These are phyloP conservation scores for Fusarium decemcellulare DNA, from an alignment of 2,329 filamentous ascomycete species.

Conservation along the genomic window DNA sequence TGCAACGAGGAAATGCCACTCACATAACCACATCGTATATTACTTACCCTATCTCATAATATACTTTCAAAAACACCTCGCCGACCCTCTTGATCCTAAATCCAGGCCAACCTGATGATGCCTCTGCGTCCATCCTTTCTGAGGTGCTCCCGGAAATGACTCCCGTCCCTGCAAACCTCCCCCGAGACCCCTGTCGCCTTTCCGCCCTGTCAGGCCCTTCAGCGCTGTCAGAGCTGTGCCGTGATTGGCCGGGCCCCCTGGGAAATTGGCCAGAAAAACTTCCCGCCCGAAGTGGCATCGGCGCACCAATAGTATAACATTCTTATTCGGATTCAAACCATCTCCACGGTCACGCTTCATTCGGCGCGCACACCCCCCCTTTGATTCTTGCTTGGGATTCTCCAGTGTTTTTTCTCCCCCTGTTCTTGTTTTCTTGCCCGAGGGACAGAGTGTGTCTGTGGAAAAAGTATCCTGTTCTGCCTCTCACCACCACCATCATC, in stretches of 20 bases:
- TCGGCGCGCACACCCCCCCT: slow-evolving; percentile 24
- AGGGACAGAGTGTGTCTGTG: too few relatives aligned
- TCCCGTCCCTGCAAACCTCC: too few relatives aligned
- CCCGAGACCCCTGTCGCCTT: too few relatives aligned
- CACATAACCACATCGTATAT: too few relatives aligned
- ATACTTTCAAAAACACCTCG: too few relatives aligned
- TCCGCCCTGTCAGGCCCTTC: slow-evolving; percentile 10
- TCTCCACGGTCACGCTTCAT: slow-evolving; percentile 19
- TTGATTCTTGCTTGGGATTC: background rate
- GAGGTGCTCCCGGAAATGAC: too few relatives aligned
- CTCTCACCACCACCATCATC: background rate
- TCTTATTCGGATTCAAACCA: slow-evolving; percentile 42
- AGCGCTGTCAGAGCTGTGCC: background rate
- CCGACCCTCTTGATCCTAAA: too few relatives aligned
- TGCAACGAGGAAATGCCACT: too few relatives aligned
- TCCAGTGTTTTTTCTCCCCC: slow-evolving; percentile 15
- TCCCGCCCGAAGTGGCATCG: slow-evolving; percentile 13
- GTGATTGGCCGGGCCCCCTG: slow-evolving; percentile 40
- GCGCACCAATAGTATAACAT: slow-evolving; percentile 46
- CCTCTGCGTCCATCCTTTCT: too few relatives aligned
- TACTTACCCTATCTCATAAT: too few relatives aligned
- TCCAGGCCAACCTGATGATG: too few relatives aligned
- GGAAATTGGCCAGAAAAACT: slow-evolving; percentile 34
- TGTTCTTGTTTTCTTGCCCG: background rate
- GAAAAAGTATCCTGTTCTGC: background rate